These are phyloP conservation scores for Helicostylum pulchrum DNA, from an alignment of 192 early-diverging fungal genomes.

Conservation along the genomic window DNA sequence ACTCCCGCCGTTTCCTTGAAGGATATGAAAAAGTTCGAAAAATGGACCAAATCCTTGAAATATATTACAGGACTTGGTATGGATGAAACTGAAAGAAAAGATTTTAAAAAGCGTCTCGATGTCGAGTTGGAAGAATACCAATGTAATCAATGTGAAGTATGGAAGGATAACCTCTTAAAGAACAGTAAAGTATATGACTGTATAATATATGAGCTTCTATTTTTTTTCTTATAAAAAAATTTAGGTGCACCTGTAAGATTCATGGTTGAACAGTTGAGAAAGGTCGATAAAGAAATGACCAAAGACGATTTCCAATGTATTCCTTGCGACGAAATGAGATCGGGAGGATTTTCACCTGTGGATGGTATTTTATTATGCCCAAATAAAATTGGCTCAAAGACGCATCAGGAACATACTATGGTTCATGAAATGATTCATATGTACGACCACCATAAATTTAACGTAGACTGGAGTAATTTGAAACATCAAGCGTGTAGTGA, in stretches of 20 bases:
- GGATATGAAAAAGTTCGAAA: conserved; percentile 59
- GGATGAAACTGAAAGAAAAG: conserved; percentile 43
- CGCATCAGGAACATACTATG: conserved; percentile 89
- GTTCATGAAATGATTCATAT: conserved; percentile 91
- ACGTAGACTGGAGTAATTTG: conserved; percentile 70
- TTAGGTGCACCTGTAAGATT: conserved; percentile 82
- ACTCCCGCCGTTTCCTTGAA: conserved; percentile 15
- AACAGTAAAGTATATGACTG: conserved; percentile 42
- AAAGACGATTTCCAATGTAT: conserved; percentile 71
- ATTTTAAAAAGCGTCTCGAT: conserved; percentile 33
- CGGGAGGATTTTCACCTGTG: conserved; percentile 84
- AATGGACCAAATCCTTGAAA: conserved; percentile 58
- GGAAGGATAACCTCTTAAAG: conserved; percentile 74
- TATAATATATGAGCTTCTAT: background rate
- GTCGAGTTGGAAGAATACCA: conserved; percentile 49
- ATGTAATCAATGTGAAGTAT: conserved; percentile 68
- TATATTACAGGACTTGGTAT: conserved; percentile 62
- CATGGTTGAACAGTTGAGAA: conserved; percentile 76
- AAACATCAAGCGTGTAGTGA: conserved; percentile 82
- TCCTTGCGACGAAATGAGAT: conserved; percentile 76
- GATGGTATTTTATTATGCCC: conserved; percentile 84
- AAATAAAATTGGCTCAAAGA: conserved; percentile 73
- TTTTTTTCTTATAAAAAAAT: too few species aligned
- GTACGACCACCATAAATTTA: conserved; percentile 73
- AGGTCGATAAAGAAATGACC: conserved; percentile 60